These are phyloP conservation scores for Anthoceros angustus DNA, from an alignment of 225 moss, liverwort and hornwort species.

Conservation along the genomic window DNA sequence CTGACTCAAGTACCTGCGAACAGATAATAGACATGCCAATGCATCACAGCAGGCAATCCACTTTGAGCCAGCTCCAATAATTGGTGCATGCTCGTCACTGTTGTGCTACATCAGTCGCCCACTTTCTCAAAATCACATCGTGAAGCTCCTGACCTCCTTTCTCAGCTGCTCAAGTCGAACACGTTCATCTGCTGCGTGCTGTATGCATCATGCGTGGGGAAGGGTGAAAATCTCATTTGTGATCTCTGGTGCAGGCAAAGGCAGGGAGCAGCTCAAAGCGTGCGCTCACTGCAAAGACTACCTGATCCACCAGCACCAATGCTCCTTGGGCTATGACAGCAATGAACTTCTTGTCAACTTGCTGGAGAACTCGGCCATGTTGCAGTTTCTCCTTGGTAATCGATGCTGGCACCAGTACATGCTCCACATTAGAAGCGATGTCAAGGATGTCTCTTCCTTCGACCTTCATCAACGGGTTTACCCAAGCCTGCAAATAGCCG, in stretches of 20 bases:
- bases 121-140: not conserved
- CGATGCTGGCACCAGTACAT: slow-evolving; percentile 52
- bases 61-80: not conserved
- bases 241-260: not conserved
- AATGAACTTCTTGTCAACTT: slow-evolving; percentile 88
- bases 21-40: not conserved
- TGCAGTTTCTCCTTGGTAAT: slow-evolving; percentile 65
- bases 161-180: slow-evolving; percentile 88
- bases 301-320: slow-evolving; percentile 84
- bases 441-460: slow-evolving; percentile 51
- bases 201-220: slow-evolving; percentile 7
- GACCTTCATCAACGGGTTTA: slow-evolving; percentile 76
- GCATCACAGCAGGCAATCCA: not conserved
- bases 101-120: not conserved
- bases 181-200: slow-evolving; percentile 99
- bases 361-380: slow-evolving; percentile 67
- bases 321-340: slow-evolving; percentile 56
- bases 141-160: slow-evolving; percentile 31
- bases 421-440: slow-evolving; percentile 53
- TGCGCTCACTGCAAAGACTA: slow-evolving; percentile 14
- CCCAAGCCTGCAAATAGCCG: slow-evolving; percentile 50
- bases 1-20: slow-evolving; percentile 50
- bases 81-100: not conserved
- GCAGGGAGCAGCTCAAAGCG: not conserved
- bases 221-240: too few relatives aligned